Base-by-base conservation (phyloP, 306 rosid species). In the Rubus idaeus region DNA sequence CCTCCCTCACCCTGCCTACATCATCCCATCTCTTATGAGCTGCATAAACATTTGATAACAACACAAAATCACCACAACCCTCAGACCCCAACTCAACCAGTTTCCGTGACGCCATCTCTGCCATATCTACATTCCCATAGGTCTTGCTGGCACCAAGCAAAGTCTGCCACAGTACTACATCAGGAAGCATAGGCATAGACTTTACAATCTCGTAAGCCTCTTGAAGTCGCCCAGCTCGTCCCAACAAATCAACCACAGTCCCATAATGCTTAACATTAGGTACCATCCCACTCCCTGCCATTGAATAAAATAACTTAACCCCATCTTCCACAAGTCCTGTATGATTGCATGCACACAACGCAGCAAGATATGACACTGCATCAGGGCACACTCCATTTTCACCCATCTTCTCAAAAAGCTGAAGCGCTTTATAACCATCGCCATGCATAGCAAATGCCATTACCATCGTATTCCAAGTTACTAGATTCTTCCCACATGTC, bases 131-230 rank as follows among this genome's bases (percentile, higher is more conserved):
- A 68, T 90, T 65, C 72, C 96, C 90, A 58, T 91, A 89, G 23
- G 93, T 91, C 91, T 91, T 94, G 88, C 91, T 75, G 8, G 96
- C 98, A 64, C 98, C 98, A 63, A 94, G 98, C 88, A 94, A 86
- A 74, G 80, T 91, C 85, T 91, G 96, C 98, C 96, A 90, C 26
- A 91, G 87, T 44, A 91, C 97, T 71, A 85, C 86, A 78, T 94
- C 95, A 60, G 97, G 89, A 47, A 82, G 17, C 88, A 83, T 79
- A 60, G 92, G 89, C 93, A 87, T 83, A 6, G 90, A 88, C 39
- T 81, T 81, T 71, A 88, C 69, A 70, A 84, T 88, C 52, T 91
- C 84, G 44, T 74, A 90, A 8, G 96, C 98, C 75, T 91, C 98
- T 80, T 86, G 75, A 44, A 94, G 85, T 80, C 90, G 84, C 37